Conservation (phyloP, 1,284 basidiomycete species). For the Inonotus hispidus region DNA sequence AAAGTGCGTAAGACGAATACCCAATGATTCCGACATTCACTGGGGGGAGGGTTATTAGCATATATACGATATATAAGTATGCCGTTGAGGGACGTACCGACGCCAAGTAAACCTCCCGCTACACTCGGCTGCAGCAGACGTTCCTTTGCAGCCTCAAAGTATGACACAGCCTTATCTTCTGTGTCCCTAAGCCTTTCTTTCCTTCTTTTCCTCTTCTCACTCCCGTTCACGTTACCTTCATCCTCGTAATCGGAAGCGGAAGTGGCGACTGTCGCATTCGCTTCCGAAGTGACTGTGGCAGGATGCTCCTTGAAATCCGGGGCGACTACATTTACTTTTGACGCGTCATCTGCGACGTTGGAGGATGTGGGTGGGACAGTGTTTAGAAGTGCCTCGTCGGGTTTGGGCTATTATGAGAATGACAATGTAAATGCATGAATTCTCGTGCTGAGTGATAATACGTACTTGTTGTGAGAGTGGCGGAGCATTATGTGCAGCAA, state of each 20-base stretch:
- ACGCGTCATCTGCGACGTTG: constrained; percentile 41
- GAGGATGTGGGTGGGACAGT: constrained; percentile 40
- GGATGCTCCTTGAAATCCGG: constrained; percentile 45
- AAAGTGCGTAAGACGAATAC: constrained; percentile 59
- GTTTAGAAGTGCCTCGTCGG: constrained; percentile 57
- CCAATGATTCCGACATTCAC: constrained; percentile 72
- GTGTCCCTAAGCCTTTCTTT: constrained; percentile 39
- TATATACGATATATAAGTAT: neutral
- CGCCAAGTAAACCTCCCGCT: constrained; percentile 67
- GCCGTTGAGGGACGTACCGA: constrained; percentile 25
- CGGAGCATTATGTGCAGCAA: constrained; percentile 52
- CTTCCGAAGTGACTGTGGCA: constrained; percentile 36
- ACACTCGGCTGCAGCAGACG: constrained; percentile 63
- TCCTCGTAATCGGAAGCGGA: constrained; percentile 16
- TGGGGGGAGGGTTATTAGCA: constrained; percentile 24
- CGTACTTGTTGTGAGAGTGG: constrained; percentile 41
- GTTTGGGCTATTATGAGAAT: constrained; percentile 42
- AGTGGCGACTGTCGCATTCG: constrained; percentile 20
- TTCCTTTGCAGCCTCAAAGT: constrained; percentile 55
- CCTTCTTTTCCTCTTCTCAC: constrained; percentile 10
- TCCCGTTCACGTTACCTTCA: constrained; percentile 7
- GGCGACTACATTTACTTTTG: constrained; percentile 51
- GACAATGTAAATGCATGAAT: neutral
- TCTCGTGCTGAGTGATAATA: constrained; percentile 6
- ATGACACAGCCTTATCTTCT: constrained; percentile 46